These are phyloP conservation scores for Fusarium bactridioides DNA, from an alignment of 2,329 filamentous ascomycete species.

Conservation along the genomic window DNA sequence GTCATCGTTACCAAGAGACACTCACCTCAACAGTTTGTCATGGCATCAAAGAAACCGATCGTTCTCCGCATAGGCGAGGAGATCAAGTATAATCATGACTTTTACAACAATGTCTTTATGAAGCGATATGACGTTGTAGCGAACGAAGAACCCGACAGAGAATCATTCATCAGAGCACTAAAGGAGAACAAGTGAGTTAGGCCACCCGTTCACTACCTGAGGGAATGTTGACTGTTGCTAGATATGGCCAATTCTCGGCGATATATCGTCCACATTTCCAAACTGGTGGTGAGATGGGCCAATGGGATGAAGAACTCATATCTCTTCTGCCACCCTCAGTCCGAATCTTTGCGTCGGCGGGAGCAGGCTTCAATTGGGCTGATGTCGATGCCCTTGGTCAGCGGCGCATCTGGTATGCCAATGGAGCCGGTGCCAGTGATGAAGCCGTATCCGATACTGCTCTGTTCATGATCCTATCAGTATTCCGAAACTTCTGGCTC, in stretches of 20 bases:
- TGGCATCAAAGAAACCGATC: constrained; percentile 24
- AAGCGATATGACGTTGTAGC: constrained; percentile 51
- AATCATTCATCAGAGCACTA: constrained; percentile 51
- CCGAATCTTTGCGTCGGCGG: constrained; percentile 66
- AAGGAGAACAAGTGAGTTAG: constrained; percentile 43
- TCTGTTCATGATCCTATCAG: constrained; percentile 53
- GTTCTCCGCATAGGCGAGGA: constrained; percentile 50
- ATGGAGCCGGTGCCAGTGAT: constrained; percentile 52
- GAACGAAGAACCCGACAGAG: constrained; percentile 47
- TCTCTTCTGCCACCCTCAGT: constrained; percentile 59
- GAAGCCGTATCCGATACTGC: constrained; percentile 55
- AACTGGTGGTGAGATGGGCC: constrained; percentile 69
- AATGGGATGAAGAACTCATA: constrained; percentile 66
- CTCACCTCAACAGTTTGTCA: not conserved
- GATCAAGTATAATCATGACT: constrained; percentile 57
- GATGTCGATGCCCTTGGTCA: constrained; percentile 57
- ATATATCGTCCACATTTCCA: constrained; percentile 67
- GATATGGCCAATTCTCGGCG: constrained; percentile 46
- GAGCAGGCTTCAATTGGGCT: constrained; percentile 70
- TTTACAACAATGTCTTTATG: constrained; percentile 50
- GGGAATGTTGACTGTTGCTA: not conserved
- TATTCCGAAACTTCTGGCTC: constrained; percentile 60
- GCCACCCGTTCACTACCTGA: too few species aligned
- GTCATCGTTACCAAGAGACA: not conserved
- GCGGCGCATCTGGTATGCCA: constrained; percentile 52